phyloP scores from a whole-genome alignment of 768 basidiomycete species.

The Gloeopeniophorella convolvens region DNA sequence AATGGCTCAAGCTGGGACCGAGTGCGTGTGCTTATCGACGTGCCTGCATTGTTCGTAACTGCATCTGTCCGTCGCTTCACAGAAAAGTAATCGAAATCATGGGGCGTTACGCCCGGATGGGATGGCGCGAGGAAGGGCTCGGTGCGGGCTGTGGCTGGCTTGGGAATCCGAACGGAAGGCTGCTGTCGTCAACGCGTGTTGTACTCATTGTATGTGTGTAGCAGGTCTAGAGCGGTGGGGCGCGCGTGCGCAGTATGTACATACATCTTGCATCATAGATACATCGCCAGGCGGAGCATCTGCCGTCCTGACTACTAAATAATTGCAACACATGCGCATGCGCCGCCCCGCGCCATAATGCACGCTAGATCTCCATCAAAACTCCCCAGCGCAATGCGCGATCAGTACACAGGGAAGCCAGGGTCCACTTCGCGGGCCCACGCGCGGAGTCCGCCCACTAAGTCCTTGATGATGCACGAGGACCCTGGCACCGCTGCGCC shows the following conservation, averaged over 20 bases:
- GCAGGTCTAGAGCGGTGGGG: too few species aligned
- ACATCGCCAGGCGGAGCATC: neutral
- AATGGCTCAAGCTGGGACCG: slow-evolving; percentile 66
- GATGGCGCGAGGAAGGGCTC: too few species aligned
- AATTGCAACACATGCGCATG: too few species aligned
- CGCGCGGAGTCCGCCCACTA: slow-evolving; percentile 75
- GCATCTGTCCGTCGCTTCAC: neutral
- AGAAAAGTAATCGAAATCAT: slow-evolving; percentile 20
- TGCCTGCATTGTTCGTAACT: neutral
- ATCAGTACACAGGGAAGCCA: slow-evolving; percentile 72
- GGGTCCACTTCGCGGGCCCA: slow-evolving; percentile 75
- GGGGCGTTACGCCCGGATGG: slow-evolving; percentile 6
- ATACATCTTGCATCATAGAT: slow-evolving; percentile 8
- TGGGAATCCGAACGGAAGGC: too few species aligned
- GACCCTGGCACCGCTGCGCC: slow-evolving; percentile 26
- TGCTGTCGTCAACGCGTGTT: too few species aligned
- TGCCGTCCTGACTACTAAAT: slow-evolving; percentile 7
- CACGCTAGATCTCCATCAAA: too few species aligned
- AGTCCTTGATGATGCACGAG: slow-evolving; percentile 45
- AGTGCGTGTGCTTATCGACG: slow-evolving; percentile 4
- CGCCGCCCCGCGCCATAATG: too few species aligned
- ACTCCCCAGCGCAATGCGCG: neutral
- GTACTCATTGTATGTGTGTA: slow-evolving; percentile 1
- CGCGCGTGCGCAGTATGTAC: too few species aligned
- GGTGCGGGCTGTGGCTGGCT: too few species aligned